Conservation (phyloP, 768 basidiomycete species). For the Suillus discolor region DNA sequence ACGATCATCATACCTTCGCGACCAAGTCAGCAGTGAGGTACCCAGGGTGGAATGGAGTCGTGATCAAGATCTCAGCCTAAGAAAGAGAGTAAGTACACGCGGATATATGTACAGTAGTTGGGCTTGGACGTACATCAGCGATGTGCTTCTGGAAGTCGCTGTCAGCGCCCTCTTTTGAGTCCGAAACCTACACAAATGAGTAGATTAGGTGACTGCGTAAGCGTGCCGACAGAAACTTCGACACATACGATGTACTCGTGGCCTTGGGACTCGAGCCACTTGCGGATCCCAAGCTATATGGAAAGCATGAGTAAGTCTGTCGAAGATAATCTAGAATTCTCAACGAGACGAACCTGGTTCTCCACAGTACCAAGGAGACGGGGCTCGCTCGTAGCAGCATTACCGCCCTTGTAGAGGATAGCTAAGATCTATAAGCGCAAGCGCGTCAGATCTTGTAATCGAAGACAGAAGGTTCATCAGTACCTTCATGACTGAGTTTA, state of each 20-base stretch:
- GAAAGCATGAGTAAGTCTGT: background rate
- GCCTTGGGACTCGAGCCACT: slow-evolving; percentile 70
- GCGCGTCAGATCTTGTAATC: slow-evolving; percentile 6
- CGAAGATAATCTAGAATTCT: background rate
- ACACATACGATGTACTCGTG: slow-evolving; percentile 70
- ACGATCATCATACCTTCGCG: slow-evolving; percentile 50
- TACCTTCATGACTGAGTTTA: slow-evolving; percentile 46
- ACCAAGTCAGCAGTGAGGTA: slow-evolving; percentile 77
- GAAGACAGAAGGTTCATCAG: background rate
- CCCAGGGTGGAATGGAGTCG: slow-evolving; percentile 86
- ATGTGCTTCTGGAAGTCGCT: slow-evolving; percentile 85
- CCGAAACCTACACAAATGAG: slow-evolving; percentile 55
- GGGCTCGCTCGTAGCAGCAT: slow-evolving; percentile 67
- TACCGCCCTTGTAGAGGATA: slow-evolving; percentile 70
- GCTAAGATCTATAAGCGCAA: slow-evolving; percentile 58
- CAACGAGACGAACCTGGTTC: slow-evolving; percentile 56
- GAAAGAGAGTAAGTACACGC: slow-evolving; percentile 16
- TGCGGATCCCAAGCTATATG: slow-evolving; percentile 65
- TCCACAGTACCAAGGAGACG: slow-evolving; percentile 81
- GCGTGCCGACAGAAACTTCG: background rate
- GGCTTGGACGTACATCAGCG: slow-evolving; percentile 57
- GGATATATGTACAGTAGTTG: slow-evolving; percentile 5
- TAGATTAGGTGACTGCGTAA: slow-evolving; percentile 11
- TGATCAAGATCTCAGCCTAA: slow-evolving; percentile 79
- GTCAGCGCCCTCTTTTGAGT: slow-evolving; percentile 81